Conservation (phyloP, 2,329 filamentous ascomycete genomes). For the Macrophomina phaseolina region DNA sequence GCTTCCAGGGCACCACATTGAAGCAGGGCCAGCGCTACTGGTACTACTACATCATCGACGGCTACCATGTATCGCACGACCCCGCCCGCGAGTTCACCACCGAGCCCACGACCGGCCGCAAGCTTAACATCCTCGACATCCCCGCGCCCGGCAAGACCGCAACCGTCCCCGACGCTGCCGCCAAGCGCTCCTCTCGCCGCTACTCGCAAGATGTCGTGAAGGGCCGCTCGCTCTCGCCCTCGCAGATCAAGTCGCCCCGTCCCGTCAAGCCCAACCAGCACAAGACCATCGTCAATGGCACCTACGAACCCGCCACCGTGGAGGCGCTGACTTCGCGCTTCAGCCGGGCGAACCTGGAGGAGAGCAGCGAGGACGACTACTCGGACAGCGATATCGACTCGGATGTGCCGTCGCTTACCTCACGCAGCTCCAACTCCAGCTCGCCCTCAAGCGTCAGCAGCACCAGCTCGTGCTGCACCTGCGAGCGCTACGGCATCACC, state of each 20-base stretch:
- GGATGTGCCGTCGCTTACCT: conserved; percentile 75
- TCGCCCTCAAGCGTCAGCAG: conserved; percentile 71
- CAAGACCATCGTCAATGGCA: conserved; percentile 80
- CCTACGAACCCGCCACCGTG: conserved; percentile 77
- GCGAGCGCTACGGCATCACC: conserved; percentile 96
- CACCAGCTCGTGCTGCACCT: conserved; percentile 72
- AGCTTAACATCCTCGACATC: conserved; percentile 96
- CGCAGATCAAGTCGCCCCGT: conserved; percentile 89
- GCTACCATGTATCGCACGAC: conserved; percentile 97
- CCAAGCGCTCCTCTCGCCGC: conserved; percentile 55
- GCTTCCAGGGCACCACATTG: conserved; percentile 86
- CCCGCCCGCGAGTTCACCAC: conserved; percentile 85
- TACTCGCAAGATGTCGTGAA: conserved; percentile 75
- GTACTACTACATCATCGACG: conserved; percentile 99
- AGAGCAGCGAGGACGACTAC: conserved; percentile 59
- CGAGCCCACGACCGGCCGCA: conserved; percentile 95
- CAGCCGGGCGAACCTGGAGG: conserved; percentile 64
- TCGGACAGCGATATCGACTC: conserved; percentile 68
- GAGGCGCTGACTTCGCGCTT: conserved; percentile 83
- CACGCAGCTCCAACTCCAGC: conserved; percentile 61
- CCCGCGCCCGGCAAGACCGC: conserved; percentile 60
- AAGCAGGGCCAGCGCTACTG: conserved; percentile 93
- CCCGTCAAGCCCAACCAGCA: conserved; percentile 87
- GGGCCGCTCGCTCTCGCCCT: conserved; percentile 85
- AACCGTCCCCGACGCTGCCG: conserved; percentile 48